Conservation (phyloP, 2,329 filamentous ascomycete genomes). For the Dothistroma septosporum region DNA sequence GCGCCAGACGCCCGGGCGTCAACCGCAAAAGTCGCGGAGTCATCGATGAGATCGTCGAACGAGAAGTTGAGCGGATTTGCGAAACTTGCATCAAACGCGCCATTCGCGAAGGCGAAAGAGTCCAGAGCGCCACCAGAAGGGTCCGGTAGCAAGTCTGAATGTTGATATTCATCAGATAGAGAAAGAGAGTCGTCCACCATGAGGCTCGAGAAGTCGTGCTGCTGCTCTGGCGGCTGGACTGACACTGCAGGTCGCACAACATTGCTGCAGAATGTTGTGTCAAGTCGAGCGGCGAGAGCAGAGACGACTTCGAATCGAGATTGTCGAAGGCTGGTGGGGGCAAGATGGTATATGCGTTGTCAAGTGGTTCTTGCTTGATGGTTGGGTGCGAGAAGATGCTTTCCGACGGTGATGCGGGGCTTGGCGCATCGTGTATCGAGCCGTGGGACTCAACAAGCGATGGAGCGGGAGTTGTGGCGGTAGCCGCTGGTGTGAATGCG, state of each 20-base stretch:
- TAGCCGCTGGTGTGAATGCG: constrained; percentile 7
- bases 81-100: constrained; percentile 33
- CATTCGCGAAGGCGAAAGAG: constrained; percentile 36
- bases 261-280: constrained; percentile 99
- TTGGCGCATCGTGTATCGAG: constrained; percentile 24
- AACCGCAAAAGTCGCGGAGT: constrained; percentile 41
- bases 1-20: constrained; percentile 43
- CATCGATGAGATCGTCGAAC: constrained; percentile 39
- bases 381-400: constrained; percentile 19
- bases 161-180: constrained; percentile 31
- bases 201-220: constrained; percentile 19
- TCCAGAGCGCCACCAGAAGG: constrained; percentile 34
- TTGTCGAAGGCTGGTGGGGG: constrained; percentile 27
- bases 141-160: constrained; percentile 34
- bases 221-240: constrained; percentile 54
- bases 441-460: constrained; percentile 30
- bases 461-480: constrained; percentile 28
- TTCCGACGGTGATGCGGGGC: constrained; percentile 28
- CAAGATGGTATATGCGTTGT: constrained; percentile 21
- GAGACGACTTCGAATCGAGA: constrained; percentile 35
- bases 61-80: constrained; percentile 33
- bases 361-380: constrained; percentile 33
- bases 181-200: constrained; percentile 31
- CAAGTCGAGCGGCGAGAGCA: constrained; percentile 69
- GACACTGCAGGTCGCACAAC: constrained; percentile 99